These are phyloP conservation scores for Typha latifolia DNA, from an alignment of 176 grass and related monocot species.

Conservation along the genomic window DNA sequence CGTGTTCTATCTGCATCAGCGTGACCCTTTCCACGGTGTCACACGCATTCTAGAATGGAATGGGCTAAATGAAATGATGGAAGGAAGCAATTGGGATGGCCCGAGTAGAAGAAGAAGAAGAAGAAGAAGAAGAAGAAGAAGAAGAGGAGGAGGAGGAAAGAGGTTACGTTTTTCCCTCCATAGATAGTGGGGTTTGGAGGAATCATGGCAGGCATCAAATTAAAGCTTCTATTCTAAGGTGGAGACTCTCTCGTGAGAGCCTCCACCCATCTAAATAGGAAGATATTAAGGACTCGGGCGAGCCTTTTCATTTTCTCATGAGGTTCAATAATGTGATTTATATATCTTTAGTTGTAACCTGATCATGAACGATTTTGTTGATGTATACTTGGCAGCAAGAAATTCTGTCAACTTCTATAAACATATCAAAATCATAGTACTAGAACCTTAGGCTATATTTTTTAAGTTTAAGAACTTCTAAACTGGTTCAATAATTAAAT, in stretches of 20 bases:
- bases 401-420: too few species aligned
- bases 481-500: too few species aligned
- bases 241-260: neutral
- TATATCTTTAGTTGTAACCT: too few species aligned
- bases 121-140: too few species aligned
- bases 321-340: too few species aligned
- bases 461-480: too few species aligned
- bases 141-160: too few species aligned
- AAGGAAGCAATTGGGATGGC: neutral
- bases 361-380: too few species aligned
- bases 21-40: neutral
- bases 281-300: neutral
- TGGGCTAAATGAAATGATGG: neutral
- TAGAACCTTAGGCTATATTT: too few species aligned
- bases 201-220: neutral
- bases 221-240: neutral
- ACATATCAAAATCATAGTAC: too few species aligned
- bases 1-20: neutral
- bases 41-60: neutral
- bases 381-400: too few species aligned
- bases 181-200: constrained; percentile 1
- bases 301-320: neutral
- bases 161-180: neutral
- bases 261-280: neutral
- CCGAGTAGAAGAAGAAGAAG: neutral